Percentiles rank a stretch among this genome's conserved stretches.
These are phyloP conservation scores for Monosporozyma aerobia DNA, from an alignment of 805 yeast genomes.

Conservation along the genomic window DNA sequence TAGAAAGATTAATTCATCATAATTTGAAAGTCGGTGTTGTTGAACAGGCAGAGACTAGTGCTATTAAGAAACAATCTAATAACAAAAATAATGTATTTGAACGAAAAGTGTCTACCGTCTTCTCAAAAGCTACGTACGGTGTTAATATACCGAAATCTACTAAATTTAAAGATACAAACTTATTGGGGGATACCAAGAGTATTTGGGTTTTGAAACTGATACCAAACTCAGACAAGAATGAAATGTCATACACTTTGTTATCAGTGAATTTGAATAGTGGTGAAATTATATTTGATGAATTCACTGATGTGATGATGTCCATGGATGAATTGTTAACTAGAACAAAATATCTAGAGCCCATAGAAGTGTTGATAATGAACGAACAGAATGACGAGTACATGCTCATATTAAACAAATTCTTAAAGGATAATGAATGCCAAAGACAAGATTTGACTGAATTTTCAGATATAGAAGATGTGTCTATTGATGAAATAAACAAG, in stretches of 20 bases:
- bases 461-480: background rate
- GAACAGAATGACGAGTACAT: background rate
- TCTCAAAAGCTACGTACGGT: constrained; percentile 72
- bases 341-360: constrained; percentile 62
- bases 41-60: constrained; percentile 75
- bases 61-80: constrained; percentile 45
- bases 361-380: constrained; percentile 46
- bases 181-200: constrained; percentile 21
- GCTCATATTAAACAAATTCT: background rate
- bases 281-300: constrained; percentile 61
- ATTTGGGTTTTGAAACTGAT: constrained; percentile 19
- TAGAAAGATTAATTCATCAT: constrained; percentile 57
- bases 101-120: constrained; percentile 59
- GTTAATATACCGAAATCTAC: constrained; percentile 27
- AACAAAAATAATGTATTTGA: constrained; percentile 52
- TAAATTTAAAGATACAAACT: constrained; percentile 39
- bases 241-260: constrained; percentile 18
- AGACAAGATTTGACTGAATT: background rate
- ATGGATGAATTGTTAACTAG: constrained; percentile 67
- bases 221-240: constrained; percentile 12
- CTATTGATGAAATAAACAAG: constrained; percentile 12
- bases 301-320: constrained; percentile 44
- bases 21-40: constrained; percentile 85
- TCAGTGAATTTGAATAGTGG: constrained; percentile 74
- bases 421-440: constrained; percentile 1